Base-by-base conservation (phyloP, 1,284 basidiomycete genomes). In the Takashimella koratensis region DNA sequence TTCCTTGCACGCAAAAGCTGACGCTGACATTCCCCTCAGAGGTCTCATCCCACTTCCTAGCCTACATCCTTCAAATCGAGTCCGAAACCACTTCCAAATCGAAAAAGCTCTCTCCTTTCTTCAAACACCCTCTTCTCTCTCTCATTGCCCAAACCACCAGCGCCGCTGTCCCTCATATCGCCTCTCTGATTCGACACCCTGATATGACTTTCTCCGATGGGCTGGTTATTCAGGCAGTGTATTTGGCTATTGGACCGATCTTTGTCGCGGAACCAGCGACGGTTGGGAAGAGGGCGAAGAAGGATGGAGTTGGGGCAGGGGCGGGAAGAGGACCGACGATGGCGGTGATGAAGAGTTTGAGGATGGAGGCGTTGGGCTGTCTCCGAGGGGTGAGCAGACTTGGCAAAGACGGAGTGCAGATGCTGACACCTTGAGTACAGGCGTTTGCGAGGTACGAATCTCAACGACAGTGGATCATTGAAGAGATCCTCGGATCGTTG, bases 401-500 rank as follows among this genome's bases (percentile, higher is more conserved):
- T n/a, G 36, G 13, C 36, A 62, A 23, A 40, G 16, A 49, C 39
- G 12, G 10, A 13, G 20, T 30, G 8, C 4, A 4, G 12, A n/a
- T 13, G 10, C 19, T 42, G 41, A 48, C 39, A n/a, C n/a, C n/a
- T n/a, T n/a, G n/a, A n/a, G n/a, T 0, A 6, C 65, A 91, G 86
- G 86, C 95, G 25, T 98, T 97, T 67, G 89, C 90, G 5, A 87
- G 86, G 58, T 86, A 96, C 62, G 85, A 89, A 55, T 85, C 87
- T 39, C 95, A 98, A 73, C 80, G 95, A 1, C 84, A 86, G 1
- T 97, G 93, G 92, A 95, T 98, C 59, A 87, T 98, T 20, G 93
- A 97, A 70, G 95, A 98, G 73, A 92, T 98, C 26, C 73, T 98
- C 19, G 83, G 85, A 3, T 92, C 90, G 0, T 77, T 98, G 46